Evolutionary conservation across 805 yeast species (phyloP), one percentile per base, ranked within the genome.

Genomic region (Brettanomyces naardenensis): DNA sequence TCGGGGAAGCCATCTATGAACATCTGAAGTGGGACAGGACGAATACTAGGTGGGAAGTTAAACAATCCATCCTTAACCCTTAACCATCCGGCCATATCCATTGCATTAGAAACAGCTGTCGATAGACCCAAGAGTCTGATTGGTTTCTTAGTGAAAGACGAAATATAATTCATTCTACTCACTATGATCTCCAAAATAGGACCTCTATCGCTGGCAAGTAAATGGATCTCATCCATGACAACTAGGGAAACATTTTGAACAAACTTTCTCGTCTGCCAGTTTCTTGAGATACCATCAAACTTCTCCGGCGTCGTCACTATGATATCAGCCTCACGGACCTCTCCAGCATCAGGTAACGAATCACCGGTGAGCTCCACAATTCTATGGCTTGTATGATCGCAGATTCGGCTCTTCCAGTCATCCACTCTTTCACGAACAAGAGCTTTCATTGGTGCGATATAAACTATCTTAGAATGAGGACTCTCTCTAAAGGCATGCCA

Each of bases 401-500:
- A 60, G 17, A 80, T 69, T 25, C 84, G 56, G 13, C 55, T 61
- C 26, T 75, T 56, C 94, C 94, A 84, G 50, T 85, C 94, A 46
- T 78, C 84, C 14, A 85, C 90, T 53, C 94, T 68, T 57, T 84
- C 94, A 37, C 89, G 63, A 2, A 84, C 94, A 48, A 84, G 68
- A 0, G 94, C 94, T 49, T 85, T 84, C 94, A 84, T 85, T 2
- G 94, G 94, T 1, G 94, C 94, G 62, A 84, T 82, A 53, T 85
- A 84, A 6, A 84, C 90, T 19, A 85, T 70, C 48, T 88, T 88
- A 2, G 86, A 75, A 9, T 79, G 75, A 0, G 97, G 96, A 41
- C 70, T 78, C 33, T 83, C 81, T 33, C 71, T 75, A 56, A 90
- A 83, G 1, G 98, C 97, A 56, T 88, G 90, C 97, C 97, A 92